Conservation (phyloP, 2,329 filamentous ascomycete species). For the Alternaria atra region DNA sequence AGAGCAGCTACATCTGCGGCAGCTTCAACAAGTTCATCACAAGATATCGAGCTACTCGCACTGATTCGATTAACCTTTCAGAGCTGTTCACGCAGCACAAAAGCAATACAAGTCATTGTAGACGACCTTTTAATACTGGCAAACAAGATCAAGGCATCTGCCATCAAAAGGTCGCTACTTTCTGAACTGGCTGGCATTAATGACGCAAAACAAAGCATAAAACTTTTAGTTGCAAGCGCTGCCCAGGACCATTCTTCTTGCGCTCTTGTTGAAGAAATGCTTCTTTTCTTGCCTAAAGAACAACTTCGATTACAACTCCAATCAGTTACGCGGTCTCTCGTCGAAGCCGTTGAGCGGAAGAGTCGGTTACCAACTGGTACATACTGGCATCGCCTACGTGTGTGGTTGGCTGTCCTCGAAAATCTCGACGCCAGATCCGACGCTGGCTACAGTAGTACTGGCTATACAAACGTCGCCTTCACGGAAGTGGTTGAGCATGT, state of each 20-base stretch:
- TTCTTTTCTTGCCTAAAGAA: constrained; percentile 24
- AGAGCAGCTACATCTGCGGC: constrained; percentile 8
- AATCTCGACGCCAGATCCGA: constrained; percentile 18
- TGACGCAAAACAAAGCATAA: not conserved
- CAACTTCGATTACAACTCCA: constrained; percentile 14
- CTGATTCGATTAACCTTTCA: constrained; percentile 27
- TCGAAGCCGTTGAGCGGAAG: constrained; percentile 5
- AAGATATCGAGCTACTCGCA: constrained; percentile 20
- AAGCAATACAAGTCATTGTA: not conserved
- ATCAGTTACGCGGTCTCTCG: constrained; percentile 19
- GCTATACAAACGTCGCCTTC: constrained; percentile 2
- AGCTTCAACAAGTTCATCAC: constrained; percentile 6
- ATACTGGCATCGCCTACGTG: constrained; percentile 10
- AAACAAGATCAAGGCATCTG: constrained; percentile 16
- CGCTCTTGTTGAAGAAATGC: constrained; percentile 9
- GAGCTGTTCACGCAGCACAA: constrained; percentile 5
- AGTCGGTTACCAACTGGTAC: not conserved
- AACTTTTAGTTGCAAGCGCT: constrained; percentile 5
- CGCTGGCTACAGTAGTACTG: not conserved
- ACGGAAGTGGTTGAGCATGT: constrained; percentile 2
- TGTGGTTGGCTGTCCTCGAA: constrained; percentile 34
- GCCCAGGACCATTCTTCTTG: constrained; percentile 4
- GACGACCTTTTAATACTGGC: constrained; percentile 11
- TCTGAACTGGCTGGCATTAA: constrained; percentile 6
- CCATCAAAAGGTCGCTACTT: constrained; percentile 6